Conservation (phyloP, 352 stramenopile species). For the Phytophthora capsici region DNA sequence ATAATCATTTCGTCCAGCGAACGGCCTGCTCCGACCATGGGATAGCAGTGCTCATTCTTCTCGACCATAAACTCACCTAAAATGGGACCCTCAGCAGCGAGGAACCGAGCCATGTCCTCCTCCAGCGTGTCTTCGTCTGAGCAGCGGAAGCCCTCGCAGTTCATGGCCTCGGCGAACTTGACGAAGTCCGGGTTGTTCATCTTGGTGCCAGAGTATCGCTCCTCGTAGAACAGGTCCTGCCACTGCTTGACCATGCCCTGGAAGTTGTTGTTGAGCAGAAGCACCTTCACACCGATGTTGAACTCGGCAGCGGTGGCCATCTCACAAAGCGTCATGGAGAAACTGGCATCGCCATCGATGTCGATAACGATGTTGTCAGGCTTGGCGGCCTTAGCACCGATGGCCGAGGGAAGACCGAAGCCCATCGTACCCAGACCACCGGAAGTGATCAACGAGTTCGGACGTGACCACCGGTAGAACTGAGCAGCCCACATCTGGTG, state of each 20-base stretch:
- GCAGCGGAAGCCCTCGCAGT: slow-evolving; percentile 93
- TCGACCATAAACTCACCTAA: slow-evolving; percentile 95
- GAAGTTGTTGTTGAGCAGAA: slow-evolving; percentile 97
- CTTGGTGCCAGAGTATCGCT: slow-evolving; percentile 90
- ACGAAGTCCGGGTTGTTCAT: slow-evolving; percentile 96
- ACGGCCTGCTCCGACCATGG: slow-evolving; percentile 93
- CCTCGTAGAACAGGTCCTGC: slow-evolving; percentile 97
- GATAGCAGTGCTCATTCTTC: slow-evolving; percentile 95
- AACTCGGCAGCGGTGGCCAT: slow-evolving; percentile 95
- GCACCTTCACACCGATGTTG: slow-evolving; percentile 95
- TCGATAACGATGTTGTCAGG: slow-evolving; percentile 87
- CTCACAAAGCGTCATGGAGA: slow-evolving; percentile 97
- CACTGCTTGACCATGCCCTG: slow-evolving; percentile 99
- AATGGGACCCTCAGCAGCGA: slow-evolving; percentile 94
- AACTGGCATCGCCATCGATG: slow-evolving; percentile 96
- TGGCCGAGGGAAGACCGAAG: slow-evolving; percentile 93
- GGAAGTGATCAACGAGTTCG: slow-evolving; percentile 94
- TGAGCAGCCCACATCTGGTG: slow-evolving; percentile 98
- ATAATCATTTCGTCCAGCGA: slow-evolving; percentile 96
- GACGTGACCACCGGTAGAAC: slow-evolving; percentile 95
- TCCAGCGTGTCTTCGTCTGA: slow-evolving; percentile 89
- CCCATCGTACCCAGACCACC: slow-evolving; percentile 96
- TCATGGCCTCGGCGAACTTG: slow-evolving; percentile 94
- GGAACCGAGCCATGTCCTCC: slow-evolving; percentile 93
- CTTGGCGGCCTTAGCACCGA: slow-evolving; percentile 94